These are phyloP conservation scores for Leccinum broughii DNA, from an alignment of 768 basidiomycete species.

Conservation along the genomic window DNA sequence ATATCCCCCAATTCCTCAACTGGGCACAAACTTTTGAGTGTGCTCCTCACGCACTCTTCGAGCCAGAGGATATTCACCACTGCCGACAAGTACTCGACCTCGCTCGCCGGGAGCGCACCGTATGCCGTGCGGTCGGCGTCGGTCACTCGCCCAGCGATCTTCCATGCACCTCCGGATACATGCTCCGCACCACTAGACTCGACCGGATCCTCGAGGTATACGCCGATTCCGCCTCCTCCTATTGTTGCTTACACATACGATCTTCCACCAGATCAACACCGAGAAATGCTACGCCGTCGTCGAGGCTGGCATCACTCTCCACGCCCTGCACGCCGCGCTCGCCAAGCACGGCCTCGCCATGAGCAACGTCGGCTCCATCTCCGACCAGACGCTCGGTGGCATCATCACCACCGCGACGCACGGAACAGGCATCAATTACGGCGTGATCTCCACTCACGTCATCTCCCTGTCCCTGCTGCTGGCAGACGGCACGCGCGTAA, in stretches of 20 bases:
- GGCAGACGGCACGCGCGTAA: slow-evolving; percentile 69
- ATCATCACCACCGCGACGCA: slow-evolving; percentile 94
- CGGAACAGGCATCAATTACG: slow-evolving; percentile 80
- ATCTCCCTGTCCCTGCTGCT: slow-evolving; percentile 72
- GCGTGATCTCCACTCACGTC: slow-evolving; percentile 81
- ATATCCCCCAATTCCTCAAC: slow-evolving; percentile 56
- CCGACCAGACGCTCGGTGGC: slow-evolving; percentile 92
- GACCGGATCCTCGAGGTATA: slow-evolving; percentile 73
- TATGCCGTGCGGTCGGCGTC: slow-evolving; percentile 80
- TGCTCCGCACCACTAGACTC: slow-evolving; percentile 78
- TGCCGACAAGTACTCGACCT: slow-evolving; percentile 79
- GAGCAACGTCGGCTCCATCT: slow-evolving; percentile 93
- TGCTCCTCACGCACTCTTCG: slow-evolving; percentile 68
- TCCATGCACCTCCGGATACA: slow-evolving; percentile 84
- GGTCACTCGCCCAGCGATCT: slow-evolving; percentile 95
- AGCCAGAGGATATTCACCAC: slow-evolving; percentile 67
- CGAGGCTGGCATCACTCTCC: slow-evolving; percentile 78
- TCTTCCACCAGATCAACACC: slow-evolving; percentile 56
- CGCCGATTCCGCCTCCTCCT: slow-evolving; percentile 29
- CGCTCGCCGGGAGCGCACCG: slow-evolving; percentile 67
- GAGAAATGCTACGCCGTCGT: slow-evolving; percentile 67
- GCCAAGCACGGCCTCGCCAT: slow-evolving; percentile 73
- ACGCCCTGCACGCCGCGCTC: slow-evolving; percentile 70
- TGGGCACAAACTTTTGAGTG: slow-evolving; percentile 86
- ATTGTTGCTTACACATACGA: not conserved